phyloP scores from a whole-genome alignment of 73 alveolate species.

The Loxodes magnus region DNA sequence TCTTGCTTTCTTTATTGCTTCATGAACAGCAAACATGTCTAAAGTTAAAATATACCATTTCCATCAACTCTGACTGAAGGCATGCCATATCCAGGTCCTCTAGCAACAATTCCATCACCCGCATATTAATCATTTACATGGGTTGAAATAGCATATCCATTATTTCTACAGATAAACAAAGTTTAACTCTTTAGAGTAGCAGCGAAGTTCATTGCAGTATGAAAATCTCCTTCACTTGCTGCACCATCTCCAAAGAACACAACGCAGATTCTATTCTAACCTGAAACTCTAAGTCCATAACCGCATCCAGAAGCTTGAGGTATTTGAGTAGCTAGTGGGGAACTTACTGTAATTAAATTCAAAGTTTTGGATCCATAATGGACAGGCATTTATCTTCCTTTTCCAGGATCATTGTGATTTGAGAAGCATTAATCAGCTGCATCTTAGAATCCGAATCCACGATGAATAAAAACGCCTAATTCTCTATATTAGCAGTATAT shows the following conservation, averaged over 20 bases:
- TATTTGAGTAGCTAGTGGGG: conserved; percentile 78
- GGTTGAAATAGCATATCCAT: conserved; percentile 65
- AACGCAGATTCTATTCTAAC: conserved; percentile 71
- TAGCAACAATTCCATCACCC: conserved; percentile 88
- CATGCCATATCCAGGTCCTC: conserved; percentile 85
- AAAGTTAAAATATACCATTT: conserved; percentile 78
- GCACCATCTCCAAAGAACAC: conserved; percentile 92
- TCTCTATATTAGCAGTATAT: conserved; percentile 91
- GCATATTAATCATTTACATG: conserved; percentile 81
- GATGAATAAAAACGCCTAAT: conserved; percentile 78
- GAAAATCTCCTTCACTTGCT: conserved; percentile 93
- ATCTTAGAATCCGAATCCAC: conserved; percentile 81
- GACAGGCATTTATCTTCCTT: conserved; percentile 93
- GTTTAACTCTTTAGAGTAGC: conserved; percentile 80
- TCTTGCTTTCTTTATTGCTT: conserved; percentile 72
- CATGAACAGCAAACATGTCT: conserved; percentile 82
- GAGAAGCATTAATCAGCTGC: conserved; percentile 80
- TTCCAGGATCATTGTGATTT: conserved; percentile 71
- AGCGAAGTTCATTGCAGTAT: conserved; percentile 92
- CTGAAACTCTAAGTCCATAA: conserved; percentile 70
- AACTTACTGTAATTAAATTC: conserved; percentile 77
- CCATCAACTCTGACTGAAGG: conserved; percentile 89
- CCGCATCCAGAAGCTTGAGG: conserved; percentile 97
- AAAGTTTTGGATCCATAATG: conserved; percentile 78
- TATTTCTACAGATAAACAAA: conserved; percentile 84